Conservation (phyloP, 768 basidiomycete genomes). For the Suillus paluster region DNA sequence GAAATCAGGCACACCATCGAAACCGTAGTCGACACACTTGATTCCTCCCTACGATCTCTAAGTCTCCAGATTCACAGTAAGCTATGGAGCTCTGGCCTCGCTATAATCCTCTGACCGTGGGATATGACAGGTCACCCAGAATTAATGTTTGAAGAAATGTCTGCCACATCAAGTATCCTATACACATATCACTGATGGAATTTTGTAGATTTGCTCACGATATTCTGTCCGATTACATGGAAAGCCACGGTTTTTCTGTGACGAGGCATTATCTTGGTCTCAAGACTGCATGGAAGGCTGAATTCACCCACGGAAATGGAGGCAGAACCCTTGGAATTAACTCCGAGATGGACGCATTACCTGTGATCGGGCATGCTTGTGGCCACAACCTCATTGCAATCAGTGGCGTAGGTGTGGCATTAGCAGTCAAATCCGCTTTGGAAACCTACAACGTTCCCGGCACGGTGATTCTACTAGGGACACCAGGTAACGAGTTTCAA, state of each 20-base stretch:
- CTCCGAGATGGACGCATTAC: slow-evolving; percentile 73
- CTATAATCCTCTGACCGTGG: slow-evolving; percentile 14
- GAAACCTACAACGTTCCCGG: slow-evolving; percentile 65
- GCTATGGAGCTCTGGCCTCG: slow-evolving; percentile 18
- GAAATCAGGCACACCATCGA: slow-evolving; percentile 61
- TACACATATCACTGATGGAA: slow-evolving; percentile 13
- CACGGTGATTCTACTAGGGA: slow-evolving; percentile 75
- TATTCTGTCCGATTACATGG: slow-evolving; percentile 68
- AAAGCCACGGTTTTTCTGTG: slow-evolving; percentile 67
- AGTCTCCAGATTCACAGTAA: slow-evolving; percentile 77
- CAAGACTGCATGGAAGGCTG: slow-evolving; percentile 79
- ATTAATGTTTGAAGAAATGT: slow-evolving; percentile 68
- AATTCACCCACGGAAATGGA: slow-evolving; percentile 59
- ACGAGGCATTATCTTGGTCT: slow-evolving; percentile 73
- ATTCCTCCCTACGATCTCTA: slow-evolving; percentile 58
- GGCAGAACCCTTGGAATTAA: slow-evolving; percentile 78
- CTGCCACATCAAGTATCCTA: slow-evolving; percentile 22
- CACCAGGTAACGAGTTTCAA: slow-evolving; percentile 56
- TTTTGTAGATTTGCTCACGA: slow-evolving; percentile 71
- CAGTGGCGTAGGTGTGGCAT: slow-evolving; percentile 73
- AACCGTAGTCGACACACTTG: slow-evolving; percentile 52
- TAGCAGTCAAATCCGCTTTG: slow-evolving; percentile 74
- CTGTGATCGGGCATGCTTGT: slow-evolving; percentile 66
- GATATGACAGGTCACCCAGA: slow-evolving; percentile 63
- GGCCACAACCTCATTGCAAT: slow-evolving; percentile 87